Evolutionary conservation across 2,329 filamentous ascomycete genomes (phyloP).

Genomic region (Xylaria sp.): DNA sequence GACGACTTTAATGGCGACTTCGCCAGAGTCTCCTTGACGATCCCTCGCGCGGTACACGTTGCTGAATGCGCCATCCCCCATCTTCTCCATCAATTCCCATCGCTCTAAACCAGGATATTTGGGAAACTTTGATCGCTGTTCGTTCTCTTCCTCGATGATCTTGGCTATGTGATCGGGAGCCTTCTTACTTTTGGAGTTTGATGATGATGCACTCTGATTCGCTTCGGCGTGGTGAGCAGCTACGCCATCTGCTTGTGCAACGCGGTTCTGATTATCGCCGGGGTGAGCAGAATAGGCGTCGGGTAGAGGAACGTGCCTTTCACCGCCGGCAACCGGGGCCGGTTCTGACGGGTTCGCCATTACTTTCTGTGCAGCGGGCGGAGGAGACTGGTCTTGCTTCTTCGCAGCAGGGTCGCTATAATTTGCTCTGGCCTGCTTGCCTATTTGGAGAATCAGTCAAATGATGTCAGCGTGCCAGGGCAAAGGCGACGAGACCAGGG

Average conservation of each 20-base stretch:
- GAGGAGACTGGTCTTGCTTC: slow-evolving; percentile 63
- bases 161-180: slow-evolving; percentile 79
- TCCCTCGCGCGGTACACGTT: slow-evolving; percentile 95
- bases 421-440: slow-evolving; percentile 86
- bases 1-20: slow-evolving; percentile 98
- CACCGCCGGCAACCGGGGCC: slow-evolving; percentile 46
- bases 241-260: slow-evolving; percentile 73
- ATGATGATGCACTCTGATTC: slow-evolving; percentile 62
- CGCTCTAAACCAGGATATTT: slow-evolving; percentile 85
- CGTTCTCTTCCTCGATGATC: slow-evolving; percentile 91
- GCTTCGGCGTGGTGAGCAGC: slow-evolving; percentile 72
- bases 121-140: slow-evolving; percentile 85
- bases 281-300: slow-evolving; percentile 72
- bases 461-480: slow-evolving; percentile 50
- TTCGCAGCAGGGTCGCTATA: slow-evolving; percentile 62
- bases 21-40: slow-evolving; percentile 72
- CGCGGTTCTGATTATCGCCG: slow-evolving; percentile 72
- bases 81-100: slow-evolving; percentile 92
- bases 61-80: slow-evolving; percentile 99
- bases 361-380: slow-evolving; percentile 63
- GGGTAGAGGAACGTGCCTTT: slow-evolving; percentile 60
- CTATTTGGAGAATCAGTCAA: slow-evolving; percentile 52
- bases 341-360: slow-evolving; percentile 62
- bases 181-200: slow-evolving; percentile 54
- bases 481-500: slow-evolving; percentile 28